Evolutionary conservation across 139 green algal genomes (phyloP).

Genomic region (Diplosphaera chodatii): DNA sequence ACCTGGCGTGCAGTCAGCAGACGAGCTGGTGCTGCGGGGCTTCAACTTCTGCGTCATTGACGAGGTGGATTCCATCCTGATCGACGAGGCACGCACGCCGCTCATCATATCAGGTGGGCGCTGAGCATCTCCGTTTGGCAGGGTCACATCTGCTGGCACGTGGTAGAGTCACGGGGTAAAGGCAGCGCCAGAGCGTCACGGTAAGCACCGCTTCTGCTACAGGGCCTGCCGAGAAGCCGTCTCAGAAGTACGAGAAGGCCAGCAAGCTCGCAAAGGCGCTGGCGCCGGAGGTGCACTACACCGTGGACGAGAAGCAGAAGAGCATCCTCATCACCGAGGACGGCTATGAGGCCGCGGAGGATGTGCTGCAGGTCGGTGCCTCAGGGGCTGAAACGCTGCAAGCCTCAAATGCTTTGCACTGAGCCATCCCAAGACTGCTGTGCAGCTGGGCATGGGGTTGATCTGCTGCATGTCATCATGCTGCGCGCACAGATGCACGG

Average conservation of each 20-base stretch:
- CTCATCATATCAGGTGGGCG: conserved; percentile 82
- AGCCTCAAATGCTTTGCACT: no score
- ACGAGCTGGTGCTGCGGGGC: conserved; percentile 86
- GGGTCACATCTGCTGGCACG: no score
- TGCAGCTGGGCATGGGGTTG: no score
- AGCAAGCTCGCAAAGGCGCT: conserved; percentile 83
- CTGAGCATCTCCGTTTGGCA: no score
- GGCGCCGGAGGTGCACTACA: conserved; percentile 89
- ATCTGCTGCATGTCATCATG: no score
- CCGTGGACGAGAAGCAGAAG: conserved; percentile 98
- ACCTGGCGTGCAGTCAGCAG: conserved; percentile 25
- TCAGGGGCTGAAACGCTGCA: no score
- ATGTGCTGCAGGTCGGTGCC: conserved; percentile 71
- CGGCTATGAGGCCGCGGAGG: conserved; percentile 95
- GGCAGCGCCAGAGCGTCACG: no score
- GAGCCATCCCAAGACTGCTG: no score
- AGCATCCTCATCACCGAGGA: conserved; percentile 94
- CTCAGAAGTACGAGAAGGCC: conserved; percentile 49
- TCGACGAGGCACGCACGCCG: conserved; percentile 94
- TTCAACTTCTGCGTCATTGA: conserved; percentile 99
- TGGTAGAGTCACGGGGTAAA: no score
- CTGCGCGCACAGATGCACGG: no score
- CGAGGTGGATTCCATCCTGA: conserved; percentile 96
- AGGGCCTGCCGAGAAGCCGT: conserved; percentile 75
- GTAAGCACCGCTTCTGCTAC: no score